Base-by-base conservation (phyloP, 164 flowering plant genomes). In the Euptelea pleiosperma region DNA sequence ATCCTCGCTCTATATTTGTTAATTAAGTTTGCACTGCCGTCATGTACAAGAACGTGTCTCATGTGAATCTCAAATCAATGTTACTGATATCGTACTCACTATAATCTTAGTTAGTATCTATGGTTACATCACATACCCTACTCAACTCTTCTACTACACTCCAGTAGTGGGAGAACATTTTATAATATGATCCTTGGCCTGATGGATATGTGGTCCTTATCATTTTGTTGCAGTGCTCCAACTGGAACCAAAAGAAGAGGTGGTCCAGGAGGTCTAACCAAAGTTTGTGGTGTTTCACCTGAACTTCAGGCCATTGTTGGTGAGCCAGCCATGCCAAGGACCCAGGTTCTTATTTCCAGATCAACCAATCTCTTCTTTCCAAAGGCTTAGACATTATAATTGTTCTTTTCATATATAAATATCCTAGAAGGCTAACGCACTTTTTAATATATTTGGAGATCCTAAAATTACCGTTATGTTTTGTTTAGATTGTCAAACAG, bases 261-360 rank as follows among this genome's bases (percentile, higher is more conserved):
- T 58, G 97, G 98, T 0, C 81, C 98, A 1, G 98, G 98, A 4
- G 97, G 98, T 39, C 64, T 89, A 24, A 93, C 81, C 79, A 93
- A 93, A 70, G 75, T 93, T 0, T 93, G 98, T 69, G 87, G 90
- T 61, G 94, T 89, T 62, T 79, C 98, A 29, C 96, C 97, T 63
- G 88, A 75, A 66, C 90, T 93, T 52, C 96, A 93, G 71, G 79
- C 78, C 53, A 74, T 93, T 61, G 97, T 89, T 70, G 96, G 98
- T 28, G 79, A 83, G 66, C 85, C 97, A 58, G 73, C 83, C 9
- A 58, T 93, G 74, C 81, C 97, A 35, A 79, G 98, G 70, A 92
- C 98, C 37, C 91, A 92, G 95, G 98, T 89, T 56, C 7, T 36
- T 15, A 24, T 18, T 29, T 40, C 29, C 9, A 4, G 25, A 11